These are phyloP conservation scores for Echeveria elegans DNA, from an alignment of 164 flowering plant species.

Conservation along the genomic window DNA sequence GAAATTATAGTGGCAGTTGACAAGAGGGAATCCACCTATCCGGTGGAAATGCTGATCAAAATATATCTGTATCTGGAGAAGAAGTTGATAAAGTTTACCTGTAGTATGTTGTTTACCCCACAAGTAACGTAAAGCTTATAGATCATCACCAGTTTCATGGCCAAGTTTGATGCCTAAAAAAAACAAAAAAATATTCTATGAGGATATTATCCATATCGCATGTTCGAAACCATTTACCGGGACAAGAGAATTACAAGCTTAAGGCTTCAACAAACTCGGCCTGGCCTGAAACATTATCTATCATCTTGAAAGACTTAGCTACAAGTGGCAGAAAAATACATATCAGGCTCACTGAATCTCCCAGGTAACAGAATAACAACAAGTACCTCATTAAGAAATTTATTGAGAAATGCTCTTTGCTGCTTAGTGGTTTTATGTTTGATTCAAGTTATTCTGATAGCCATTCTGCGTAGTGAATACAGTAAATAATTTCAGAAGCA, in stretches of 20 bases:
- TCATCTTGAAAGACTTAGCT: background rate
- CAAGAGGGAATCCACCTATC: background rate
- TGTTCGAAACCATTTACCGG: background rate
- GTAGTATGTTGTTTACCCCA: background rate
- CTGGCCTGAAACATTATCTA: background rate
- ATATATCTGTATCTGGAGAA: background rate
- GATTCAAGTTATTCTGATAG: too few species aligned
- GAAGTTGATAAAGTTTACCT: background rate
- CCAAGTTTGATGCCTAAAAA: background rate
- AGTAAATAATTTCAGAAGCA: background rate
- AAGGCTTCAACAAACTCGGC: background rate
- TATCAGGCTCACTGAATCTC: background rate
- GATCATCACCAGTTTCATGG: background rate
- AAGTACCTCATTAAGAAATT: too few species aligned
- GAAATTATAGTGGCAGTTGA: background rate
- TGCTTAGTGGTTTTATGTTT: too few species aligned
- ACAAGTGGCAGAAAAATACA: background rate
- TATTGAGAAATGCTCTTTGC: too few species aligned
- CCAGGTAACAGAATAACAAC: too few species aligned
- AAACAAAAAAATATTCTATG: background rate
- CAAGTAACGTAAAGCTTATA: background rate
- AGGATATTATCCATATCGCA: background rate
- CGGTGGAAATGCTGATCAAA: background rate
- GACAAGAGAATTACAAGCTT: background rate
- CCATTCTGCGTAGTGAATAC: background rate